Evolutionary conservation across 2,329 filamentous ascomycete species (phyloP).

Genomic region (Cordyceps cicadae): DNA sequence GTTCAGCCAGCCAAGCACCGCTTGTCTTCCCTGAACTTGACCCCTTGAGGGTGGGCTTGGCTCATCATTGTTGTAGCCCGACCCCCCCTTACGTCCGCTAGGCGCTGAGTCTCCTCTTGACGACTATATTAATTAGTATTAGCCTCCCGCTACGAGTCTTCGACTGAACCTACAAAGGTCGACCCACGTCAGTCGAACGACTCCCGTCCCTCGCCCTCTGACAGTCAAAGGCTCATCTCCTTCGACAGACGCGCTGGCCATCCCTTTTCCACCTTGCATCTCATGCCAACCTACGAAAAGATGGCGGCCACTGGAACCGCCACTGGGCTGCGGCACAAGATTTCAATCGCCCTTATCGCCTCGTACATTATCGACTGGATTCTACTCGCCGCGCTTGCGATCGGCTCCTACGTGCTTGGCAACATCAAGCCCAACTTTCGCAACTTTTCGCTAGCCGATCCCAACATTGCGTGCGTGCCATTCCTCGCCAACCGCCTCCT

Average conservation of each 20-base stretch:
- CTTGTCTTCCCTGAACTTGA: not conserved
- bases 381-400: constrained; percentile 51
- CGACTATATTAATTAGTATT: not conserved
- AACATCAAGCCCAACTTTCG: constrained; percentile 55
- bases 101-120: not conserved
- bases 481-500: not conserved
- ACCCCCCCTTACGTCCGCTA: constrained; percentile 6
- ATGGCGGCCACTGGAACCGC: constrained; percentile 19
- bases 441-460: constrained; percentile 63
- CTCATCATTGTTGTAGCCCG: not conserved
- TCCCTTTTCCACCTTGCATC: not conserved
- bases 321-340: constrained; percentile 16
- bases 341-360: constrained; percentile 35
- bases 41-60: constrained; percentile 2
- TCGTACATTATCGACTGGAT: constrained; percentile 72
- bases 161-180: not conserved
- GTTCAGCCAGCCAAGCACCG: not conserved
- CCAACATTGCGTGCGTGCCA: constrained; percentile 58
- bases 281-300: constrained; percentile 22
- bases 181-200: not conserved
- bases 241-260: not conserved
- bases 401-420: constrained; percentile 51
- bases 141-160: not conserved
- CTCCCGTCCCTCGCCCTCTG: not conserved
- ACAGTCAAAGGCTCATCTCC: not conserved